Conservation (phyloP, 2,329 filamentous ascomycete species). For the Penicillium verrucosum region DNA sequence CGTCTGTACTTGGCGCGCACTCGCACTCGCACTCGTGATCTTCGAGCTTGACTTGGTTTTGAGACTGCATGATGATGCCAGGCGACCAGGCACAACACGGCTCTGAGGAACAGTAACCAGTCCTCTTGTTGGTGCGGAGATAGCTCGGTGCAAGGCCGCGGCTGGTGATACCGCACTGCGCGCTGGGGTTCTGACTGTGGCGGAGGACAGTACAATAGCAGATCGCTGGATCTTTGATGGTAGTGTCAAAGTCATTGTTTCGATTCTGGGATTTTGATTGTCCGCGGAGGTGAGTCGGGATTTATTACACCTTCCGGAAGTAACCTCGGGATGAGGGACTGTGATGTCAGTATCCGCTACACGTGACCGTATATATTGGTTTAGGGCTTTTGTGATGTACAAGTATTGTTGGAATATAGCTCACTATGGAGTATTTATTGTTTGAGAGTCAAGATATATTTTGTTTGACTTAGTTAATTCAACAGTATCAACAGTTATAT, state of each 20-base stretch:
- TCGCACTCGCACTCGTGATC: not conserved
- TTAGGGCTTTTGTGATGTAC: not conserved
- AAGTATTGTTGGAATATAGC: not conserved
- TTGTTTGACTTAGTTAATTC: not conserved
- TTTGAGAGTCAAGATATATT: not conserved
- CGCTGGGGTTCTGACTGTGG: constrained; percentile 4
- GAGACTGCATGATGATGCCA: not conserved
- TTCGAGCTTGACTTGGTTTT: not conserved
- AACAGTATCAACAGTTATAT: not conserved
- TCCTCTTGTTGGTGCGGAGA: constrained; percentile 16
- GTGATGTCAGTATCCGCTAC: constrained; percentile 25
- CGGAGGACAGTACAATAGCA: not conserved
- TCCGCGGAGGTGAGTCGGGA: not conserved
- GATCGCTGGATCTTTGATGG: constrained; percentile 14
- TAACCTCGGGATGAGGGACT: not conserved
- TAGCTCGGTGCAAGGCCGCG: constrained; percentile 8
- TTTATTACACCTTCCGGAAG: not conserved
- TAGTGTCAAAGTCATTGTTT: constrained; percentile 16
- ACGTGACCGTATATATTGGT: constrained; percentile 17
- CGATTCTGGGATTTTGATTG: not conserved
- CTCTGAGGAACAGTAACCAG: constrained; percentile 1
- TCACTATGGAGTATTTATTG: not conserved
- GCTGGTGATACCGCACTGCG: constrained; percentile 4
- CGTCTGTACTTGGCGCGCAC: constrained; percentile 3
- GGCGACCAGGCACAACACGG: not conserved